Evolutionary conservation across 805 yeast genomes (phyloP), one percentile per base, ranked within the genome.

Genomic region (Tetrapisispora arboricola): DNA sequence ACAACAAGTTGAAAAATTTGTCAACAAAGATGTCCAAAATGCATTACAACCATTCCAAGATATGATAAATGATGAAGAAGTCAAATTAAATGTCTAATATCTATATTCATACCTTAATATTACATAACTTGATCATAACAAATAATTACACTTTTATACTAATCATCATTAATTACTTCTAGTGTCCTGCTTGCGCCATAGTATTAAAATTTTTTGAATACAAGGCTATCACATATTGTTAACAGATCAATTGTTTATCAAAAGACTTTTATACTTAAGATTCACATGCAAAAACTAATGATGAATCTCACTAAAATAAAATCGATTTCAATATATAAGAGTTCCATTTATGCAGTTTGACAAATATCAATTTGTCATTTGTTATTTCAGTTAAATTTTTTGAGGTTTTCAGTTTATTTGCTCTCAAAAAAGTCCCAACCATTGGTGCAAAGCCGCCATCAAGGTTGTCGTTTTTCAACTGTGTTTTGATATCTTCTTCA

Each of bases 1-100:
- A 33, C 83, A 88, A 67, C 98, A 92, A 71, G 86, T 95, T 43
- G 95, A 83, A 63, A 90, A 88, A 67, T 92, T 92, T 59, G 80
- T 92, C 51, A 75, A 76, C 44, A 75, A 73, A 43, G 94, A 90
- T 44, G 97, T 92, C 43, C 81, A 79, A 40, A 67, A 78, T 51
- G 97, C 96, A 30, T 71, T 92, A 49, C 72, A 68, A 48, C 84
- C 85, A 39, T 82, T 72, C 67, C 61, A 73, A 57, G 56, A 73
- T 37, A 60, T 66, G 51, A 70, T 92, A 54, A 73, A 77, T 52
- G 63, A 71, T 36, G 85, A 80, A 55, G 76, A 73, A 53, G 92
- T 84, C 43, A 76, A 84, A 53, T 75, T 92, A 60, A 77, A 76
- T 53, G 98, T 90, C 55, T 92, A 70, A 26, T n/a, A 28, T 28